Evolutionary conservation across 228 moss, liverwort and hornwort genomes (phyloP), one percentile per base, ranked within the genome.

Genomic region (Sphagnum magellanicum): DNA sequence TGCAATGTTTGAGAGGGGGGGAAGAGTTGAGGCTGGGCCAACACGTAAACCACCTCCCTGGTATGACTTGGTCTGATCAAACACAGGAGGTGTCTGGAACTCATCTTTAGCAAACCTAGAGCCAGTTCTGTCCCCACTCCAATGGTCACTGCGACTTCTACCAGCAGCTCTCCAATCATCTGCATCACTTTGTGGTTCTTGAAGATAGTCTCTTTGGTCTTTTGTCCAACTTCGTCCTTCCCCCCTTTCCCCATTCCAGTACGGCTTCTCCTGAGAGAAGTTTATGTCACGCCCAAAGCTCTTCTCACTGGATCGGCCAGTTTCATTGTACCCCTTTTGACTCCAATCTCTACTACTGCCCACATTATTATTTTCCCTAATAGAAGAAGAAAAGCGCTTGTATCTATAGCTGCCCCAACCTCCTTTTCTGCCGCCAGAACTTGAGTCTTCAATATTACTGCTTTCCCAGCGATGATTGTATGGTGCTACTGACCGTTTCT

Each of bases 111-210:
- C 76, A 67, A 77, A 76, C 73, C 81, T 91, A 59, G 65, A 62
- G 51, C 80, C 78, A 53, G 75, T 79, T 59, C 79, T 6, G 60
- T 77, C 90, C 12, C 78, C 78, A 49, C 73, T 70, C 71, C 86
- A 74, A 14, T 17, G 73, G 11, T 86, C 86, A 59, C 32, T 66
- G 47, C 63, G 88, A 72, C 61, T 83, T 68, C 90, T 90, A 73
- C 88, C 90, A 67, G 81, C 86, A 0, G 77, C 78, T 14, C 62
- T 81, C 90, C 90, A 90, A 52, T 72, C 77, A 53, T 78, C 76
- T 6, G 73, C 83, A 48, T 73, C 79, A 3, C 79, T 70, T 59
- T 79, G 81, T 68, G 65, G 73, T 14, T 82, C 82, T 46, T 77
- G 78, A 48, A 73, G 10, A 16, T 67, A 73, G 65, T 85, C 85